Base-by-base conservation (phyloP, 139 green algal species). In the Chlorella sp. region DNA sequence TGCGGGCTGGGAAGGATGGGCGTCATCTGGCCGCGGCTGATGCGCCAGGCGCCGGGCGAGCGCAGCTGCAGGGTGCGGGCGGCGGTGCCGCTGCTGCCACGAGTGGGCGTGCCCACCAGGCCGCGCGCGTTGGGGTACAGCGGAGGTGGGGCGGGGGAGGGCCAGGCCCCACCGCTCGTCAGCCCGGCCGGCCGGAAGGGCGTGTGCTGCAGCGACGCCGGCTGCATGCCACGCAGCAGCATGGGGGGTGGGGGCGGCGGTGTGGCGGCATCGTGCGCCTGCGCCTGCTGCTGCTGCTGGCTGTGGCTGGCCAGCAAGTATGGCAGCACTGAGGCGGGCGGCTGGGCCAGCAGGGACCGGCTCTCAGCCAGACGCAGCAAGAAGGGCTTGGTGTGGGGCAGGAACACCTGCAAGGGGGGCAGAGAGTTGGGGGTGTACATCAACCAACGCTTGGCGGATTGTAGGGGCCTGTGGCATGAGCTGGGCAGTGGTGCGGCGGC, bases 401-500 rank as follows among this genome's bases (percentile, higher is more conserved):
- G 62, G 78, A 98, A 93, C 81, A 97, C 96, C n/a, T 82, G 60
- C 60, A 26, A 4, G 23, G 55, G 74, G 47, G 34, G 36, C n/a
- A n/a, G n/a, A n/a, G n/a, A n/a, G n/a, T n/a, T n/a, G n/a, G n/a
- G n/a, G n/a, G n/a, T n/a, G n/a, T n/a, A n/a, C n/a, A n/a, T n/a
- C n/a, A n/a, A n/a, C n/a, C n/a, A n/a, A n/a, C n/a, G n/a, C n/a
- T n/a, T n/a, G n/a, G n/a, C n/a, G n/a, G n/a, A n/a, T n/a, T n/a
- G n/a, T n/a, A n/a, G n/a, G n/a, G n/a, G n/a, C n/a, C n/a, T n/a
- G n/a, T n/a, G n/a, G n/a, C n/a, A n/a, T n/a, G n/a, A n/a, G n/a
- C n/a, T n/a, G n/a, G n/a, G n/a, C n/a, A n/a, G n/a, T n/a, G n/a
- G n/a, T n/a, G n/a, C n/a, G n/a, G n/a, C n/a, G n/a, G n/a, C n/a